These are phyloP conservation scores for Elaphomyces granulatus DNA, from an alignment of 495 filamentous ascomycete species.

Conservation along the genomic window DNA sequence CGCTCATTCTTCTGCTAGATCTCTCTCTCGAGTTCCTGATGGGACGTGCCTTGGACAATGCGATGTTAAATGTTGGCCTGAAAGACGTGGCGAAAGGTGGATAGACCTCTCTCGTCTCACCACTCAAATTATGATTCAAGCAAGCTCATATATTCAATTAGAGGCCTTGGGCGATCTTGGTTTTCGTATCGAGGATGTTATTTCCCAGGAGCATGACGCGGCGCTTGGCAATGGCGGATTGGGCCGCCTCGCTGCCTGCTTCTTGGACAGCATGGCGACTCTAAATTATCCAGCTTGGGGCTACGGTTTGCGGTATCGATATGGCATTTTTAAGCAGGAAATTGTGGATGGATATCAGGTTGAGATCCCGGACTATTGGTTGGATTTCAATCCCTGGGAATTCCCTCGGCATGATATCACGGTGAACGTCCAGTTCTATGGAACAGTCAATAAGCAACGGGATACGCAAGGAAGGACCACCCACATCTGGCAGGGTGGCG, in stretches of 20 bases:
- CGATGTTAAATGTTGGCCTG: conserved; percentile 86
- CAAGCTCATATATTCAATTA: conserved; percentile 12
- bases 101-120: conserved; percentile 2
- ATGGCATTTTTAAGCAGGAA: conserved; percentile 99
- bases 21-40: conserved; percentile 94
- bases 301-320: conserved; percentile 86
- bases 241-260: conserved; percentile 87
- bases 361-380: conserved; percentile 96
- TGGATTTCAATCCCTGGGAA: conserved; percentile 99
- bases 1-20: conserved; percentile 29
- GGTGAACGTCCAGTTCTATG: conserved; percentile 95
- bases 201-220: conserved; percentile 89
- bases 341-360: conserved; percentile 96
- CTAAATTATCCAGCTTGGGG: conserved; percentile 95
- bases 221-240: conserved; percentile 93
- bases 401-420: conserved; percentile 90
- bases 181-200: conserved; percentile 93
- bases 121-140: no score
- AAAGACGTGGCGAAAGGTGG: conserved; percentile 71
- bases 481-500: conserved; percentile 76
- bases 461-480: conserved; percentile 62
- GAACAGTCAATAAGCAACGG: conserved; percentile 54
- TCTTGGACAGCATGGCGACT: conserved; percentile 88
- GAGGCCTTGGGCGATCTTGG: conserved; percentile 78
- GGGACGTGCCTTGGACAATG: conserved; percentile 93